Evolutionary conservation across 1,284 basidiomycete species (phyloP).

Genomic region (Papiliotrema flavescens): DNA sequence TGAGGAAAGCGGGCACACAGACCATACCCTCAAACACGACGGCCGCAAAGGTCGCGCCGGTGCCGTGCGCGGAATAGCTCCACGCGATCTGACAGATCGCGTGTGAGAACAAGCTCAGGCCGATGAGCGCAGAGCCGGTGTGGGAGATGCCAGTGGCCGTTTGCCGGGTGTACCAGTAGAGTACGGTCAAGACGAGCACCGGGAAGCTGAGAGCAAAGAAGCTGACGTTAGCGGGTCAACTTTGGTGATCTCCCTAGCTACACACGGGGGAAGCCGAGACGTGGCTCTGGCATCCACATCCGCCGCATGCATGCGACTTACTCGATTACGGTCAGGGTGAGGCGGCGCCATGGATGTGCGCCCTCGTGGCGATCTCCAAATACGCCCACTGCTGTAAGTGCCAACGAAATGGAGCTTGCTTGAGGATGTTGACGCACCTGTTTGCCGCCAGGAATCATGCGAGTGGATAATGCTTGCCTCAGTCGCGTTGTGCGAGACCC

Average conservation of each 20-base stretch:
- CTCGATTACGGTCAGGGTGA: slow-evolving; percentile 9
- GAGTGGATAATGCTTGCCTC: slow-evolving; percentile 1
- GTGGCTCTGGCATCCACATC: too few species aligned
- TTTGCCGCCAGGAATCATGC: slow-evolving; percentile 14
- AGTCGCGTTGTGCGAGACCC: slow-evolving; percentile 8
- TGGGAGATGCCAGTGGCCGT: slow-evolving; percentile 13
- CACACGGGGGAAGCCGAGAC: too few species aligned
- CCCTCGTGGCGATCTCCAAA: slow-evolving; percentile 12
- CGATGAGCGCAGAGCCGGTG: not conserved
- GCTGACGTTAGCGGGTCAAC: not conserved
- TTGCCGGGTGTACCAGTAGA: slow-evolving; percentile 24
- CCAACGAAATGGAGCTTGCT: too few species aligned
- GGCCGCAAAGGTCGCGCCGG: not conserved
- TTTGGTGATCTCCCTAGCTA: too few species aligned
- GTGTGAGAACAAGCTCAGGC: not conserved
- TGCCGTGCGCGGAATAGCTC: not conserved
- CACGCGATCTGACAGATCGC: not conserved
- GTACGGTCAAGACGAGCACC: slow-evolving; percentile 4
- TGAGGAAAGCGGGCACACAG: slow-evolving; percentile 6
- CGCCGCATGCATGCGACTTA: too few species aligned
- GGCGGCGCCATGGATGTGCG: slow-evolving; percentile 14
- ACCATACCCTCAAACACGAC: slow-evolving; percentile 5
- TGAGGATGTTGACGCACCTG: not conserved
- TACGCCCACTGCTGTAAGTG: slow-evolving; percentile 9
- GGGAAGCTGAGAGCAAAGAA: slow-evolving; percentile 9